These are phyloP conservation scores for Talaromyces adpressus DNA, from an alignment of 495 filamentous ascomycete genomes.

Conservation along the genomic window DNA sequence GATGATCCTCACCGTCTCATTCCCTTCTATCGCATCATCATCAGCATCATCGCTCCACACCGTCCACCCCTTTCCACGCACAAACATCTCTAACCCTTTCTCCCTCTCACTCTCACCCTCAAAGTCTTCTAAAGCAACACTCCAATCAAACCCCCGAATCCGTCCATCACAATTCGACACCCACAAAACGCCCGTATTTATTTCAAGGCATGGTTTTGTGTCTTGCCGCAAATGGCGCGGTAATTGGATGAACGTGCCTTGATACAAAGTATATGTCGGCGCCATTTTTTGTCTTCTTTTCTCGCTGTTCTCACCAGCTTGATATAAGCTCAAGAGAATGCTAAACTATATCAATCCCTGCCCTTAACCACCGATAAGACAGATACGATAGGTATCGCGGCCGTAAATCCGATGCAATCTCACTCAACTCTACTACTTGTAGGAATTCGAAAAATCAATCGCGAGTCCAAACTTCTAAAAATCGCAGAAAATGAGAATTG, in stretches of 20 bases:
- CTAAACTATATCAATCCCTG: no score
- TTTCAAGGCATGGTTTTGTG: conserved; percentile 19
- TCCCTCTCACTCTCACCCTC: conserved; percentile 26
- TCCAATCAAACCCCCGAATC: conserved; percentile 44
- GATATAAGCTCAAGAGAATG: no score
- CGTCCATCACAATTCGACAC: conserved; percentile 55
- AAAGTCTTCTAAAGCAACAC: conserved; percentile 27
- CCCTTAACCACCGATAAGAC: no score
- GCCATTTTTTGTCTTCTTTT: no score
- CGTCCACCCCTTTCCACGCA: conserved; percentile 39
- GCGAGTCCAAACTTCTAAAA: no score
- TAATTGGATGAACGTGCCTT: conserved; percentile 41
- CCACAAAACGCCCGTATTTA: conserved; percentile 52
- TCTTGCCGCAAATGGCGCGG: conserved; percentile 17
- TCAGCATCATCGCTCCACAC: conserved; percentile 8
- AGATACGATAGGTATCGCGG: no score
- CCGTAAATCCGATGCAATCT: no score
- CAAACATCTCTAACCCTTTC: conserved; percentile 30
- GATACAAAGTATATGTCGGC: conserved; percentile 28
- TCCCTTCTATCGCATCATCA: neutral
- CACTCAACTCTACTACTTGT: no score
- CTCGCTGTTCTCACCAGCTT: no score
- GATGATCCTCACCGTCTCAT: conserved; percentile 19
- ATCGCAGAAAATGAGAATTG: neutral
- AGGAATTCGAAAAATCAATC: no score